Percentiles rank a stretch among this genome's conserved stretches.
These are phyloP conservation scores for Saccharomycopsis fodiens DNA, from an alignment of 805 yeast species.

Conservation along the genomic window DNA sequence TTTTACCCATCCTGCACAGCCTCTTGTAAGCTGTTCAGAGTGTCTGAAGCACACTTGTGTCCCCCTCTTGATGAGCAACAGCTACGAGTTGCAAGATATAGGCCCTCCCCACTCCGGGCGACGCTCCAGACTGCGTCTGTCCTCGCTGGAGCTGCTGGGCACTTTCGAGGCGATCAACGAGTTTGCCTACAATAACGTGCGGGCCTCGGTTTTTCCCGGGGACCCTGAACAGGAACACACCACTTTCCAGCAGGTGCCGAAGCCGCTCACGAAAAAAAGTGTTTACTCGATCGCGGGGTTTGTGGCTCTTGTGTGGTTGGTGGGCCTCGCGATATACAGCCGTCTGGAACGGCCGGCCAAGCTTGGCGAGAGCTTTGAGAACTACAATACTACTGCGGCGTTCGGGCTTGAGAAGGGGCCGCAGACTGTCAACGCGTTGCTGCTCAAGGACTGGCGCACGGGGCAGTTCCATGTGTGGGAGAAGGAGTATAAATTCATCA, in stretches of 20 bases:
- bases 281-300: slow-evolving; percentile 11
- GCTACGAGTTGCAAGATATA: slow-evolving; percentile 8
- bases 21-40: too few relatives aligned
- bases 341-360: slow-evolving; percentile 19
- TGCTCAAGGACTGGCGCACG: slow-evolving; percentile 25
- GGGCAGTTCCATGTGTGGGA: slow-evolving; percentile 27
- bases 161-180: slow-evolving; percentile 19
- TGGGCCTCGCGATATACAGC: slow-evolving; percentile 24
- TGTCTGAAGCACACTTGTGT: too few relatives aligned
- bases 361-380: slow-evolving; percentile 20
- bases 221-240: slow-evolving; percentile 1
- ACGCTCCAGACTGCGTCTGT: too few relatives aligned
- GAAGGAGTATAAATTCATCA: slow-evolving; percentile 22
- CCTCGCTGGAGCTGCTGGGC: slow-evolving; percentile 14
- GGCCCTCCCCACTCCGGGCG: not conserved
- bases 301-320: slow-evolving; percentile 25
- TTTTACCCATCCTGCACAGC: too few relatives aligned
- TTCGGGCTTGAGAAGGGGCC: slow-evolving; percentile 1
- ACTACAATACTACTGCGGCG: slow-evolving; percentile 13
- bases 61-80: not conserved
- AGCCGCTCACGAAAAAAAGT: slow-evolving; percentile 11
- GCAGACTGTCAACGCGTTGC: not conserved
- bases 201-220: slow-evolving; percentile 8
- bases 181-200: slow-evolving; percentile 25
- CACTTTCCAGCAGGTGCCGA: slow-evolving; percentile 10